Conservation (phyloP, 257 asterid species). For the Solanum etuberosum region DNA sequence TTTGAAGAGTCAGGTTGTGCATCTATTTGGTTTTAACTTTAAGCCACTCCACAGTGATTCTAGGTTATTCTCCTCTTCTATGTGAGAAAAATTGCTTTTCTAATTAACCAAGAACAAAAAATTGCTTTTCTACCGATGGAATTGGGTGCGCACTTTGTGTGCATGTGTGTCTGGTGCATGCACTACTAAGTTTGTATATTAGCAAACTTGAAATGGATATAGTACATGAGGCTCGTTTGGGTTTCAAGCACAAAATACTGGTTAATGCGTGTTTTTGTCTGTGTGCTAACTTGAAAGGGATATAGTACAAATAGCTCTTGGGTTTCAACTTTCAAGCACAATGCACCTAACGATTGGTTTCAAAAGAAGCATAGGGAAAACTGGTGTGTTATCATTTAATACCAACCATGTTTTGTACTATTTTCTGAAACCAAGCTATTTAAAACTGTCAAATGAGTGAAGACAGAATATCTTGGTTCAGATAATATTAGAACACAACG, state of each 20-base stretch:
- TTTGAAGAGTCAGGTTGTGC: constrained; percentile 79
- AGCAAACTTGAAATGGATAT: background rate
- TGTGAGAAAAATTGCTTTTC: background rate
- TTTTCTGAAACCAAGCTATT: background rate
- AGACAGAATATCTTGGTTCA: background rate
- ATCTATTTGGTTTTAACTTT: background rate
- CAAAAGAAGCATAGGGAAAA: background rate
- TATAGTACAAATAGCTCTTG: background rate
- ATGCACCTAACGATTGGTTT: background rate
- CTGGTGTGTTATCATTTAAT: background rate
- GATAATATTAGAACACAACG: background rate
- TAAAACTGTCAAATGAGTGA: background rate
- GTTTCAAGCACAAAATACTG: background rate
- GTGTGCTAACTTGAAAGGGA: background rate
- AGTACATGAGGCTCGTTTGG: background rate
- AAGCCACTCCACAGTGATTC: background rate
- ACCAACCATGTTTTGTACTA: background rate
- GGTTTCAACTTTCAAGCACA: background rate
- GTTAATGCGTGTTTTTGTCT: background rate
- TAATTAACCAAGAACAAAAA: background rate
- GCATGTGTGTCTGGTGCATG: background rate
- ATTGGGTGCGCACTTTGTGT: background rate
- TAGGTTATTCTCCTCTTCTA: background rate
- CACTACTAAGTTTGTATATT: background rate
- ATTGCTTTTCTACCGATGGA: background rate